Base-by-base conservation (phyloP, 2,329 filamentous ascomycete genomes). In the Ascochyta viciae-villosae region DNA sequence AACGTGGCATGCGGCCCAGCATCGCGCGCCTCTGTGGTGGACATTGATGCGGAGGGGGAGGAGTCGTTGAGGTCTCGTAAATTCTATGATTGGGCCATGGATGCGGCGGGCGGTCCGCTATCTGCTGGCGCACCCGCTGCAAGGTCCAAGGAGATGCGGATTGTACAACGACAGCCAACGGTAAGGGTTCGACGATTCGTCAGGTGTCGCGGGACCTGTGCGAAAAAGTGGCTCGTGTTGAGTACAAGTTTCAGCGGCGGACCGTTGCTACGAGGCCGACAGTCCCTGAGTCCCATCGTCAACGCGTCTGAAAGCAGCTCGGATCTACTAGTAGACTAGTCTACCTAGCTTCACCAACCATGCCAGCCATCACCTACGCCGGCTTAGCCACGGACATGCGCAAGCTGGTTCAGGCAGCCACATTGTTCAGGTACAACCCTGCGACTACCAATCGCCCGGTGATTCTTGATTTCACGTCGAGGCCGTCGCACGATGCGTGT, bases 1-100 rank as follows among this genome's bases (percentile, higher is more conserved):
- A 77, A 77, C 12, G 73, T 80, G 59, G 71, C 63, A 34, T 71
- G 64, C 48, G 72, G 61, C 50, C 63, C 68, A 47, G 69, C 51
- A 57, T 73, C 70, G 48, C 64, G 60, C 48, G 65, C 67, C 55
- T 56, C 53, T n/a, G 68, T 65, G 42, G 60, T 64, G 23, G 71
- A 63, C 71, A 74, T 75, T 43, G 62, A 62, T 66, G 61, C 53
- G 57, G 60, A 46, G 39, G 52, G 53, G 48, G 31, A 47, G 58
- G 54, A 38, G 62, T 61, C 37, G 61, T 59, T 43, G 54, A 43
- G 26, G 50, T 63, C 53, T 63, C 51, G 35, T 43, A 50, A 47
- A 45, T 45, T 53, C 49, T 53, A 62, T 66, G 47, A 62, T 70
- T 65, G 73, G 59, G 71, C 71, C 73, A 74, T 74, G 52, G 65